These are phyloP conservation scores for Coemansia sp. DNA, from an alignment of 192 early-diverging fungal genomes.

Conservation along the genomic window DNA sequence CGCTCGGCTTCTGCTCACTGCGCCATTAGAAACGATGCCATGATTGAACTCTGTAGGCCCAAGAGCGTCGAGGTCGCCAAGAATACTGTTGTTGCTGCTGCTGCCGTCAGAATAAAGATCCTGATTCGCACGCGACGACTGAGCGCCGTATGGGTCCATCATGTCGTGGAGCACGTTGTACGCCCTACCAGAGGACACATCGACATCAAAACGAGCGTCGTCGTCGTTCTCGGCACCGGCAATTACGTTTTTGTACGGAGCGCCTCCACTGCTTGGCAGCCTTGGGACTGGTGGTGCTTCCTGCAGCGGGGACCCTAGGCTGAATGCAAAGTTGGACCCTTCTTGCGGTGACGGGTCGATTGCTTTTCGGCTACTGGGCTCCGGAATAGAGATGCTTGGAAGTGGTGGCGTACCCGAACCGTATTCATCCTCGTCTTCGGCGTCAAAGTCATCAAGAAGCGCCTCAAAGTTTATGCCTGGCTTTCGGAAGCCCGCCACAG, in stretches of 20 bases:
- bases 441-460: slow-evolving; percentile 38
- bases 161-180: slow-evolving; percentile 41
- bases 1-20: neutral
- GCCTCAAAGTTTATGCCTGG: slow-evolving; percentile 52
- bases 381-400: neutral
- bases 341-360: slow-evolving; percentile 11
- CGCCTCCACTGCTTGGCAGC: slow-evolving; percentile 12
- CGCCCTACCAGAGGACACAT: slow-evolving; percentile 39
- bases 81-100: slow-evolving; percentile 38
- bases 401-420: neutral
- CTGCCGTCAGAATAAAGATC: slow-evolving; percentile 41
- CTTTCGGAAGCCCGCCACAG: slow-evolving; percentile 37
- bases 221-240: slow-evolving; percentile 1
- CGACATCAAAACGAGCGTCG: slow-evolving; percentile 22
- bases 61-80: slow-evolving; percentile 33
- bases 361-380: neutral
- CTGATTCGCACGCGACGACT: slow-evolving; percentile 21
- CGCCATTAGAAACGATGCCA: slow-evolving; percentile 15
- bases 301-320: slow-evolving; percentile 22
- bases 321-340: slow-evolving; percentile 11
- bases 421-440: slow-evolving; percentile 12
- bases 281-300: slow-evolving; percentile 23
- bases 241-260: slow-evolving; percentile 9
- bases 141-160: slow-evolving; percentile 45
- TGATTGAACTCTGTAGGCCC: slow-evolving; percentile 29